These are phyloP conservation scores for Neonectria magnoliae DNA, from an alignment of 2,329 filamentous ascomycete species.

Conservation along the genomic window DNA sequence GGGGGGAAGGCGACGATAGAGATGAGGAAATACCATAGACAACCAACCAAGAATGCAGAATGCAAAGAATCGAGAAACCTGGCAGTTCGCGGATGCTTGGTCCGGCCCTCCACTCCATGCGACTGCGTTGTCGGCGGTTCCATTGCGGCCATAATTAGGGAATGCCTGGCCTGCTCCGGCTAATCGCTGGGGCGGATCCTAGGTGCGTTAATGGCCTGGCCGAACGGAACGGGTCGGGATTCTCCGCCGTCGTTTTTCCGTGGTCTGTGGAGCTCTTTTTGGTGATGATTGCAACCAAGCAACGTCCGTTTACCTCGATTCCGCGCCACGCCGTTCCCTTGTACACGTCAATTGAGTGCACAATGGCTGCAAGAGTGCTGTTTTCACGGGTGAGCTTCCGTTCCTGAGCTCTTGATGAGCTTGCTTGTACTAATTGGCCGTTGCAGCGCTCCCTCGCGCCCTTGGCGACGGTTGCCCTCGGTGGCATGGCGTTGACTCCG, in stretches of 20 bases:
- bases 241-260: slow-evolving; percentile 45
- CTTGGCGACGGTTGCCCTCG: slow-evolving; percentile 62
- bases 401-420: slow-evolving; percentile 20
- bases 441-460: slow-evolving; percentile 62
- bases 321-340: slow-evolving; percentile 40
- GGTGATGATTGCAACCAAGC: slow-evolving; percentile 31
- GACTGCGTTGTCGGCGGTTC: slow-evolving; percentile 22
- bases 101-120: background rate
- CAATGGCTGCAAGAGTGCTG: slow-evolving; percentile 70
- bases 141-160: slow-evolving; percentile 19
- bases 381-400: slow-evolving; percentile 60
- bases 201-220: slow-evolving; percentile 14
- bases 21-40: background rate
- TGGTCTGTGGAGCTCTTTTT: slow-evolving; percentile 32
- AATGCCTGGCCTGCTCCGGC: slow-evolving; percentile 13
- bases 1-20: background rate
- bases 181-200: slow-evolving; percentile 12
- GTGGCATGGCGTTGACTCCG: slow-evolving; percentile 59
- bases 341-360: slow-evolving; percentile 58
- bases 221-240: slow-evolving; percentile 38
- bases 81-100: slow-evolving; percentile 13
- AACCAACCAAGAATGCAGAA: slow-evolving; percentile 9
- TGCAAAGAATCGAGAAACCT: slow-evolving; percentile 11
- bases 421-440: slow-evolving; percentile 43
- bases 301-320: slow-evolving; percentile 38